Base-by-base conservation (phyloP, 2,329 filamentous ascomycete genomes). In the Nemania sp. region DNA sequence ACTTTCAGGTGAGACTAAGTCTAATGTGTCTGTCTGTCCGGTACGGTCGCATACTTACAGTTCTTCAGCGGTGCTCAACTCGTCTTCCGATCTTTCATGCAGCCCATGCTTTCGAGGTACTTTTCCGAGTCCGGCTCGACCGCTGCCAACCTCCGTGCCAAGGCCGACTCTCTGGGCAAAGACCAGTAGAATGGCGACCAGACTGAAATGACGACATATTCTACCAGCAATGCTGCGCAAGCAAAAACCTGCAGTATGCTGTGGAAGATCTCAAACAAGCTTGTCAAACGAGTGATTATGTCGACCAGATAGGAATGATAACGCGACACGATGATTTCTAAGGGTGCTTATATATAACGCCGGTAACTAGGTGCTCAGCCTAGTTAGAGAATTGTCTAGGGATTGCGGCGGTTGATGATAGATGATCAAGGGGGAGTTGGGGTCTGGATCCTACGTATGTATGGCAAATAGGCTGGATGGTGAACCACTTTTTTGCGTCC, bases 31-130 rank as follows among this genome's bases (percentile, higher is more conserved):
- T 37, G 15, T 6, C 2, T 4, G 1, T 17, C 4, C 7, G 20
- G 8, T 43, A 12, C 20, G 44, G 50, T 49, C 52, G 45, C 39
- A 28, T 31, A 51, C 60, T 67, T 23, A 71, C 61, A 41, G 15
- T 22, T 31, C 15, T 62, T 44, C 61, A 97, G 94, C 72, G 94
- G 94, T 72, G 93, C 94, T 69, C 91, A 97, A 76, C 78, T 97
- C 70, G 82, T 99, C 78, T 99, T 97, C 90, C 89, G 90, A 75
- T 96, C 92, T 61, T 90, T 97, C 84, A 77, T 99, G 73, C 86
- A 90, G 72, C 94, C 94, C 66, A 85, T 95, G 68, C 88, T 97
- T 72, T 84, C 90, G 73, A 91, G 91, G 76, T 95, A 97, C 86
- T 99, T 97, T 82, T 75, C 79, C 67, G 65, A 73, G 65, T 70